Conservation (phyloP, 2,329 filamentous ascomycete genomes). For the Sporothrix inflata region DNA sequence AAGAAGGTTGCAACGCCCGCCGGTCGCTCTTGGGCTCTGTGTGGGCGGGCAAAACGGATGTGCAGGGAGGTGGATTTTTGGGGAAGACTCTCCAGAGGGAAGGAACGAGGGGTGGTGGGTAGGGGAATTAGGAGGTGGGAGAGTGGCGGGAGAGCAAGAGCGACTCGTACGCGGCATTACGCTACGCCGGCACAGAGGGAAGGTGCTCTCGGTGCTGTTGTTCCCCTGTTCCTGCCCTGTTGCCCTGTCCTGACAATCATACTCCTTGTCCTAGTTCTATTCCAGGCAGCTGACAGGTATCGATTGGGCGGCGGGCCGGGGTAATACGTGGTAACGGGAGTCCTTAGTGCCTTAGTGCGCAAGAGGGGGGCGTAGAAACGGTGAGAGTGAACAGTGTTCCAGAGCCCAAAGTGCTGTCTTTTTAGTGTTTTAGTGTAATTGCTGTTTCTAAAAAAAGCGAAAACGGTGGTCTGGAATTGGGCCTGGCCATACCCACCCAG, state of each 20-base stretch:
- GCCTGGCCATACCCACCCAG: background rate
- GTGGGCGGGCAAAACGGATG: background rate
- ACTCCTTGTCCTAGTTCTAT: background rate
- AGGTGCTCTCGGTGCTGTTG: background rate
- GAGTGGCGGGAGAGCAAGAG: constrained; percentile 7
- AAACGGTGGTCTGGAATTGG: constrained; percentile 17
- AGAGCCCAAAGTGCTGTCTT: background rate
- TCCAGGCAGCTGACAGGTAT: constrained; percentile 15
- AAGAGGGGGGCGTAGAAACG: background rate
- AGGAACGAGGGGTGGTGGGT: constrained; percentile 16
- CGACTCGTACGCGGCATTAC: background rate
- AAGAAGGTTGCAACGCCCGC: constrained; percentile 14
- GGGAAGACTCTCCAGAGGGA: background rate
- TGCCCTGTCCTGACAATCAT: constrained; percentile 2
- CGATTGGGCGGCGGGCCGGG: constrained; percentile 19
- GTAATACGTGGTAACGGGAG: constrained; percentile 8
- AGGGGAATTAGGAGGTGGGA: constrained; percentile 12
- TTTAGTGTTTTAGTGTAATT: constrained; percentile 3
- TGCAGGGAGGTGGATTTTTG: constrained; percentile 7
- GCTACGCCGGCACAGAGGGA: background rate
- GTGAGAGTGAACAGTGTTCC: background rate
- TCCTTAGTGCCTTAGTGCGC: background rate
- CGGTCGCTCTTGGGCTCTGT: background rate
- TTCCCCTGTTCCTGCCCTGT: background rate
- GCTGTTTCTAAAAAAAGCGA: constrained; percentile 23